Percentiles rank a stretch among this genome's conserved stretches.
Evolutionary conservation across 805 yeast genomes (phyloP).

Genomic region (Yarrowia hollandica): DNA sequence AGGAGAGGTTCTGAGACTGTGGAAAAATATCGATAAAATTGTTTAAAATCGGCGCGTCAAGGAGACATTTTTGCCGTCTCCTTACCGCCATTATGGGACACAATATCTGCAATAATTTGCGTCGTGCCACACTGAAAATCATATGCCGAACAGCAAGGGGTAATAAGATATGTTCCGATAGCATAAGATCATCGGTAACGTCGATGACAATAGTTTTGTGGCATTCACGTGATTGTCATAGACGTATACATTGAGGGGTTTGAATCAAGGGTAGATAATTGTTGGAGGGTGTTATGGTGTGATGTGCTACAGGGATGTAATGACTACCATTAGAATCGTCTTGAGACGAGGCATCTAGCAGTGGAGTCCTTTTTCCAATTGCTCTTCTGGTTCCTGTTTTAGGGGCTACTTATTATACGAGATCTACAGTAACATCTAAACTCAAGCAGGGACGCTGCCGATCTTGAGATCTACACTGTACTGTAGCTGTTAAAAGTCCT

Average conservation of each 20-base stretch:
- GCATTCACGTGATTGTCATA: not conserved
- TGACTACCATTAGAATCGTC: not conserved
- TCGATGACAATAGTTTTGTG: not conserved
- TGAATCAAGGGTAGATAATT: too few relatives aligned
- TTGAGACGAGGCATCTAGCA: not conserved
- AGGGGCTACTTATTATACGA: too few relatives aligned
- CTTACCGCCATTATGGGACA: too few relatives aligned
- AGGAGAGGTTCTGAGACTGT: too few relatives aligned
- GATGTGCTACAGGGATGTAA: not conserved
- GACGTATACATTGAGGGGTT: too few relatives aligned
- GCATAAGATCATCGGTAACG: not conserved
- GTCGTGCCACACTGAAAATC: too few relatives aligned
- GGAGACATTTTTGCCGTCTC: too few relatives aligned
- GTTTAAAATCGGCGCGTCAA: too few relatives aligned
- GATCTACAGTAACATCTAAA: not conserved
- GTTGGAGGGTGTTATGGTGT: not conserved
- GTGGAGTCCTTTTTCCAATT: not conserved
- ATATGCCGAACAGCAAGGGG: too few relatives aligned
- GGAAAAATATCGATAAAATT: too few relatives aligned
- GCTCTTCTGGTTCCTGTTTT: not conserved
- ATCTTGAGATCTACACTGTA: not conserved
- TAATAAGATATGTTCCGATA: not conserved
- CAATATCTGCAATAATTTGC: too few relatives aligned
- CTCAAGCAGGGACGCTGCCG: conserved; percentile 17
- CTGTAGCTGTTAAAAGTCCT: not conserved